phyloP scores from a whole-genome alignment of 2,329 filamentous ascomycete species.

The Aureobasidium sp. region DNA sequence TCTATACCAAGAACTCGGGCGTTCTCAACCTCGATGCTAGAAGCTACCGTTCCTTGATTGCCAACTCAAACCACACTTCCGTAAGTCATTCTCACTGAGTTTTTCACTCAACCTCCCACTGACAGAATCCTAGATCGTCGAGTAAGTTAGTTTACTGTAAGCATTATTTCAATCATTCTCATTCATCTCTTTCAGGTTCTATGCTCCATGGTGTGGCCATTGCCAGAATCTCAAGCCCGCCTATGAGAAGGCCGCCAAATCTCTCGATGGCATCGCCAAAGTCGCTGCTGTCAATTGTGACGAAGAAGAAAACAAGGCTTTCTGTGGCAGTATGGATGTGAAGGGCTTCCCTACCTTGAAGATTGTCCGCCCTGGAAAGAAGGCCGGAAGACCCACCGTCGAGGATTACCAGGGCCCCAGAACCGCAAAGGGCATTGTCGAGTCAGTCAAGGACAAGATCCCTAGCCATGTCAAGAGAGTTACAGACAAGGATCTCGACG shows the following conservation, averaged over 20 bases:
- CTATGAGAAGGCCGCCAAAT: conserved; percentile 88
- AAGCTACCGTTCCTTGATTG: conserved; percentile 75
- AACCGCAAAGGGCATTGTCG: conserved; percentile 78
- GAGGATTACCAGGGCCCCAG: conserved; percentile 87
- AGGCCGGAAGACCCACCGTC: conserved; percentile 68
- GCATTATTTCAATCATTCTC: conserved; percentile 2
- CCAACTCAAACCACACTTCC: conserved; percentile 83
- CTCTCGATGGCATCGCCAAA: conserved; percentile 83
- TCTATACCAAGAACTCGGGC: conserved; percentile 82
- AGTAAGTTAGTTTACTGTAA: conserved; percentile 26
- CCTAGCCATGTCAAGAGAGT: conserved; percentile 83
- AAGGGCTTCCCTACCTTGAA: conserved; percentile 95
- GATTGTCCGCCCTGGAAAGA: conserved; percentile 80
- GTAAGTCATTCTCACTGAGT: conserved; percentile 46
- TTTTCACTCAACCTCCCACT: not conserved
- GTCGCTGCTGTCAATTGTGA: conserved; percentile 95
- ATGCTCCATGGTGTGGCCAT: conserved; percentile 96
- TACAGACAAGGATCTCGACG: conserved; percentile 69
- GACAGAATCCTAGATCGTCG: conserved; percentile 29
- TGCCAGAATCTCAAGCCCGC: conserved; percentile 93
- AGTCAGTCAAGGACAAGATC: conserved; percentile 78
- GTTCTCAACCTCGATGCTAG: conserved; percentile 76
- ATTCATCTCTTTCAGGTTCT: conserved; percentile 54
- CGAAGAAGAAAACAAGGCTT: conserved; percentile 80
- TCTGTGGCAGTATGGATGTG: conserved; percentile 80